phyloP scores from a whole-genome alignment of 2,329 filamentous ascomycete genomes.

The Paraphaeosphaeria sporulosa region DNA sequence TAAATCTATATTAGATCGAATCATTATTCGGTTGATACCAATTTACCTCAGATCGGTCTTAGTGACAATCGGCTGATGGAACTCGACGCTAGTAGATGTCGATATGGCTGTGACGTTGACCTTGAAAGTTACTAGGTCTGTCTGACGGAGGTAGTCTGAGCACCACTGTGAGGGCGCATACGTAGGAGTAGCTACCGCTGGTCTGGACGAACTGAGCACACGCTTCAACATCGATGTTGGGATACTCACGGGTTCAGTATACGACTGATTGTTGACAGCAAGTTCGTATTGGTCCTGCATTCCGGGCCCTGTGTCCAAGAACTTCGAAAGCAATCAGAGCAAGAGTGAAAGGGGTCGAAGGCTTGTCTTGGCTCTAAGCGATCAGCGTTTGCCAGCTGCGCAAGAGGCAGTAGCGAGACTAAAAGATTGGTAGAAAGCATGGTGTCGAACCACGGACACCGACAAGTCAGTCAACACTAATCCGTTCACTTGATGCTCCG shows the following conservation, averaged over 20 bases:
- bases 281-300: constrained; percentile 18
- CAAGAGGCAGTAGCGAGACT: constrained; percentile 12
- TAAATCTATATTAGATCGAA: neutral
- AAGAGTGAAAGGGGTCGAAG: constrained; percentile 19
- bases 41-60: constrained; percentile 21
- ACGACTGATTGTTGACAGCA: constrained; percentile 20
- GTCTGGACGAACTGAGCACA: constrained; percentile 11
- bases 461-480: neutral
- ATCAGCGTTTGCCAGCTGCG: constrained; percentile 10
- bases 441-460: neutral
- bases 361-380: constrained; percentile 13
- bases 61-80: constrained; percentile 22
- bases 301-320: constrained; percentile 26
- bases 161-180: constrained; percentile 25
- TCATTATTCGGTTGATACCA: neutral
- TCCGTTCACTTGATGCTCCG: neutral
- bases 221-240: neutral
- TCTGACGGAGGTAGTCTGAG: constrained; percentile 21
- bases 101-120: constrained; percentile 13
- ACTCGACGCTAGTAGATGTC: constrained; percentile 20
- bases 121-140: constrained; percentile 14
- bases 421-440: constrained; percentile 1
- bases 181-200: constrained; percentile 22
- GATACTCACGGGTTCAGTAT: constrained; percentile 24
- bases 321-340: constrained; percentile 21